Conservation (phyloP, 2,329 filamentous ascomycete genomes). For the Ceratocystis eucalypticola region DNA sequence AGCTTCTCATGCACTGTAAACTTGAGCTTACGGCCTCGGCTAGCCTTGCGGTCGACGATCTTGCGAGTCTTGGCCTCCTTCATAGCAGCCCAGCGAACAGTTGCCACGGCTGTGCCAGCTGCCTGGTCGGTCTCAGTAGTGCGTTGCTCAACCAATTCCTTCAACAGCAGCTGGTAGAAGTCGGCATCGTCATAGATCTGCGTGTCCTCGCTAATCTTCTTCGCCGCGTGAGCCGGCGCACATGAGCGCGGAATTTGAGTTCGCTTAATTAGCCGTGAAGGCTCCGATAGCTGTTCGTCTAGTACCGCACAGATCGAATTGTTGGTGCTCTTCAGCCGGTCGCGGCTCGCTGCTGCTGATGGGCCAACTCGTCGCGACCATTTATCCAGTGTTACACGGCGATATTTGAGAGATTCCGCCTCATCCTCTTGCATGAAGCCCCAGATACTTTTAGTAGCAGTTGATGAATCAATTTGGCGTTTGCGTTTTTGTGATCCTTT, state of each 20-base stretch:
- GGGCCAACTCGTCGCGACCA: slow-evolving; percentile 69
- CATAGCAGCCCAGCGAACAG: slow-evolving; percentile 52
- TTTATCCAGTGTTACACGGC: slow-evolving; percentile 66
- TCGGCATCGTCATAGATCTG: slow-evolving; percentile 82
- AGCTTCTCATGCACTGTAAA: slow-evolving; percentile 95
- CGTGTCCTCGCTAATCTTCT: slow-evolving; percentile 42
- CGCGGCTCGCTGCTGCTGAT: slow-evolving; percentile 22
- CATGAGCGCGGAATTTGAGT: slow-evolving; percentile 63
- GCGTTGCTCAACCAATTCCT: slow-evolving; percentile 84
- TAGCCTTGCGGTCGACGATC: slow-evolving; percentile 82
- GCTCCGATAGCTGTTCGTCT: slow-evolving; percentile 51
- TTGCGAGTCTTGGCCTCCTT: slow-evolving; percentile 66
- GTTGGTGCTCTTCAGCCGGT: slow-evolving; percentile 26
- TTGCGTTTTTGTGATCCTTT: slow-evolving; percentile 48
- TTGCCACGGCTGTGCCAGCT: slow-evolving; percentile 42
- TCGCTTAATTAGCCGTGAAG: slow-evolving; percentile 54
- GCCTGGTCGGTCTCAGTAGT: slow-evolving; percentile 50
- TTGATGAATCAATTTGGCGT: slow-evolving; percentile 38
- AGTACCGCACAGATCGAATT: slow-evolving; percentile 54
- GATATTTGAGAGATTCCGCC: slow-evolving; percentile 40
- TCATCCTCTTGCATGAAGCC: slow-evolving; percentile 55
- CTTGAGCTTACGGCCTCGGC: slow-evolving; percentile 84
- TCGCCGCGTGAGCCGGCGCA: slow-evolving; percentile 53
- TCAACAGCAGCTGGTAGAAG: slow-evolving; percentile 86
- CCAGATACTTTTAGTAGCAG: slow-evolving; percentile 56